phyloP scores from a whole-genome alignment of 352 stramenopile genomes.

The Pythium coloratum region DNA sequence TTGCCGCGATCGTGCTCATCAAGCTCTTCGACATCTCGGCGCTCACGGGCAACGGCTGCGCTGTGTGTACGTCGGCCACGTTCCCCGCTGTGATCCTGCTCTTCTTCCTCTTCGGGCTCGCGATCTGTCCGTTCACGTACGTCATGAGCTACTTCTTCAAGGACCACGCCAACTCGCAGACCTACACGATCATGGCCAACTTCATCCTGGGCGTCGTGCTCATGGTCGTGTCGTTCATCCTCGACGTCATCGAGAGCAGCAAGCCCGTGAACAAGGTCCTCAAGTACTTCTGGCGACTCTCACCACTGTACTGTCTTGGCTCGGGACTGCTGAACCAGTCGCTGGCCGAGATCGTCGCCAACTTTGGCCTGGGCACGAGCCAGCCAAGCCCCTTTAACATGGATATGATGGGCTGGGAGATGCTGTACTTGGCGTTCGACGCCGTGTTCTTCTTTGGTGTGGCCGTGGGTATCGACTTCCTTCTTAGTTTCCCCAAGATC shows the following conservation, averaged over 20 bases:
- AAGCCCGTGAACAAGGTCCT: constrained; percentile 39
- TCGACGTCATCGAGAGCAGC: constrained; percentile 39
- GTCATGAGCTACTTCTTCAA: constrained; percentile 59
- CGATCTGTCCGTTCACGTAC: constrained; percentile 65
- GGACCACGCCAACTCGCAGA: constrained; percentile 49
- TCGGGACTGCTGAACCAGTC: constrained; percentile 43
- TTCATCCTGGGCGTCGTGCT: constrained; percentile 62
- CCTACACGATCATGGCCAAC: constrained; percentile 59
- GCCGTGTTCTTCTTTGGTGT: constrained; percentile 39
- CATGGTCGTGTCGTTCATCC: constrained; percentile 58
- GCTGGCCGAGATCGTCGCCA: constrained; percentile 30
- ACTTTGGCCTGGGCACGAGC: background rate
- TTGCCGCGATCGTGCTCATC: constrained; percentile 39
- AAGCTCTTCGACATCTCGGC: constrained; percentile 38
- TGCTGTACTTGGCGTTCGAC: constrained; percentile 54
- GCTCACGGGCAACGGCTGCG: constrained; percentile 34
- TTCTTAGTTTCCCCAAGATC: constrained; percentile 63
- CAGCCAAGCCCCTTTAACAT: constrained; percentile 41
- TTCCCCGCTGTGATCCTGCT: constrained; percentile 52
- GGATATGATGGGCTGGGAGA: constrained; percentile 53
- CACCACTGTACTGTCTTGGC: constrained; percentile 61
- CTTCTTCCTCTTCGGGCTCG: constrained; percentile 58
- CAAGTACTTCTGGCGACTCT: constrained; percentile 62
- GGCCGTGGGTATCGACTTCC: constrained; percentile 58
- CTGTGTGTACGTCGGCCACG: constrained; percentile 28